These are phyloP conservation scores for Dicorynia guianensis DNA, from an alignment of 306 rosid species.

Conservation along the genomic window DNA sequence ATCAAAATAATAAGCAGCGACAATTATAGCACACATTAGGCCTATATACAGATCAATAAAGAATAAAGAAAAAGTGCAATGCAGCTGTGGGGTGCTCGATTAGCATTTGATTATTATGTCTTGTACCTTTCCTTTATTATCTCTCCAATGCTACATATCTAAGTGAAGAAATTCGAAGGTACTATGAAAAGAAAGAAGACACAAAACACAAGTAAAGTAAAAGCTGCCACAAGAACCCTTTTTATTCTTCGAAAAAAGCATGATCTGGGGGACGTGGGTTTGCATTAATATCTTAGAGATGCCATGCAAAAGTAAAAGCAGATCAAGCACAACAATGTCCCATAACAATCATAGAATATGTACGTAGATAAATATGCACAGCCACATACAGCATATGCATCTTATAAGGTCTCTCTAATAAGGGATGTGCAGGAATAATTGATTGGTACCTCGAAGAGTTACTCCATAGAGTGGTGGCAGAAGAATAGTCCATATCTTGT, in stretches of 20 bases:
- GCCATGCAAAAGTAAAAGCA: slow-evolving; percentile 59
- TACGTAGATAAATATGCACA: slow-evolving; percentile 26
- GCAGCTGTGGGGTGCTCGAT: background rate
- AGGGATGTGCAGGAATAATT: background rate
- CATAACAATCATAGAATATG: slow-evolving; percentile 22
- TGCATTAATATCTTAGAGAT: slow-evolving; percentile 40
- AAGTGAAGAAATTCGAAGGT: slow-evolving; percentile 34
- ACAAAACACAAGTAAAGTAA: slow-evolving; percentile 52
- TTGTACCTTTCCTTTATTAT: slow-evolving; percentile 27
- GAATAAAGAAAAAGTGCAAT: slow-evolving; percentile 6
- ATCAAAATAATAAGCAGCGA: no score
- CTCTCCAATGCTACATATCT: slow-evolving; percentile 38
- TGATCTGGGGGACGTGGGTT: slow-evolving; percentile 45
- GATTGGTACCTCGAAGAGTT: slow-evolving; percentile 67
- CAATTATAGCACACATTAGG: no score
- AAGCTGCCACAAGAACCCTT: slow-evolving; percentile 61
- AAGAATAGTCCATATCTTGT: slow-evolving; percentile 55
- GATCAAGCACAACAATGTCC: slow-evolving; percentile 27
- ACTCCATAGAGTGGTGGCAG: slow-evolving; percentile 59
- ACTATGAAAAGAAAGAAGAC: slow-evolving; percentile 5
- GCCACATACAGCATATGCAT: slow-evolving; percentile 7
- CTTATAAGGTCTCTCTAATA: background rate
- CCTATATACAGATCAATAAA: background rate
- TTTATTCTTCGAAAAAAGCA: slow-evolving; percentile 49
- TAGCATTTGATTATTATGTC: slow-evolving; percentile 28